These are phyloP conservation scores for Allium cepa DNA, from an alignment of 106 monocot species.

Conservation along the genomic window DNA sequence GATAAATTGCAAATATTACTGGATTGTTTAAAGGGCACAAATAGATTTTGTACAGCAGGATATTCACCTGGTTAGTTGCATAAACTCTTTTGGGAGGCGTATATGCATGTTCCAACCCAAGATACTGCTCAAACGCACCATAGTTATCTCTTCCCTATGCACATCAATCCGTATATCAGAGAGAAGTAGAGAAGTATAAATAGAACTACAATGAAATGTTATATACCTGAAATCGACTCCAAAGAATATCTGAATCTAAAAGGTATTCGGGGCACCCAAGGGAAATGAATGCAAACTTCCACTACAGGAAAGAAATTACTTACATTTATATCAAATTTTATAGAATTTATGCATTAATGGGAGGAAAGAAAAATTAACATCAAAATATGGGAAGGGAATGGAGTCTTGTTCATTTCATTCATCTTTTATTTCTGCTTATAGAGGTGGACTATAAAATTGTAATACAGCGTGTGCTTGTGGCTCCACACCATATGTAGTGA, in stretches of 20 bases:
- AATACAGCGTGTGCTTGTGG: no score
- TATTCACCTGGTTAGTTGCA: constrained; percentile 24
- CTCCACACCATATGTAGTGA: no score
- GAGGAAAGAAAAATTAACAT: background rate
- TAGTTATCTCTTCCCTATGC: constrained; percentile 44
- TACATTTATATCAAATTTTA: background rate
- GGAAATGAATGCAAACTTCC: constrained; percentile 94
- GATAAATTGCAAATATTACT: background rate
- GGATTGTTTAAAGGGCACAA: background rate
- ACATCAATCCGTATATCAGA: background rate
- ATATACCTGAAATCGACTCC: constrained; percentile 68
- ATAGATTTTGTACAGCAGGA: background rate
- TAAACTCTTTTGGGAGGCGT: constrained; percentile 78
- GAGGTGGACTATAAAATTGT: no score
- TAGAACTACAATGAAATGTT: background rate
- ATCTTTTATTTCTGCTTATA: background rate
- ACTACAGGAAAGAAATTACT: constrained; percentile 27
- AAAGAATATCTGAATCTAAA: constrained; percentile 72
- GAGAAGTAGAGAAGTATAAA: background rate
- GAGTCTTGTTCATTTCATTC: background rate
- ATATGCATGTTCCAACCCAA: constrained; percentile 90
- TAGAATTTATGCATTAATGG: background rate
- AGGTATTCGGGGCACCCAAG: constrained; percentile 91
- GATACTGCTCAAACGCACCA: constrained; percentile 98
- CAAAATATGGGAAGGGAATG: background rate